A percentile compares a stretch with the other conserved stretches of the same genome.
Conservation (phyloP, 2,329 filamentous ascomycete species). For the Alternaria infectoria region DNA sequence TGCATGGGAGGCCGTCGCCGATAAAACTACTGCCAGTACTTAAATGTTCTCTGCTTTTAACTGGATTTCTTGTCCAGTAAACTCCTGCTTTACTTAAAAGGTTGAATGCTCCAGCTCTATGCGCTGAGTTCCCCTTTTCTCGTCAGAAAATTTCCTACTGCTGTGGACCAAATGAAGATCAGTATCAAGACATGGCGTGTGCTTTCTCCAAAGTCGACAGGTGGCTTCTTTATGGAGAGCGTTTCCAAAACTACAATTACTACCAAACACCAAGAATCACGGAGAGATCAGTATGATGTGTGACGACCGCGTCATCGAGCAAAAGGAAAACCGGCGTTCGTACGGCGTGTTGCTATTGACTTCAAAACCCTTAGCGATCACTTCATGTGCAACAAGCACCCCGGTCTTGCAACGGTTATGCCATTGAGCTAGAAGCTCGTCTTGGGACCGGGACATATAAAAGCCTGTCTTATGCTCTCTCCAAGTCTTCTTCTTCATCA, state of each 20-base stretch:
- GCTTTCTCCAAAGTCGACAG: too few species aligned
- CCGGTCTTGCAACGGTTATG: neutral
- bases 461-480: neutral
- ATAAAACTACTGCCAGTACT: too few species aligned
- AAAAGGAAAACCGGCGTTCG: neutral
- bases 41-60: too few species aligned
- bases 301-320: neutral
- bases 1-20: too few species aligned
- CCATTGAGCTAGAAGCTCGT: neutral
- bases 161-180: too few species aligned
- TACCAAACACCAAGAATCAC: neutral
- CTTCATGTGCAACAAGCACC: neutral
- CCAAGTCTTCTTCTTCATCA: neutral
- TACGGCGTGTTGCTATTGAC: neutral
- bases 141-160: too few species aligned
- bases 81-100: too few species aligned
- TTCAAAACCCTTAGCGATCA: neutral
- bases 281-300: too few species aligned
- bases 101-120: too few species aligned
- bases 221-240: neutral
- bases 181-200: too few species aligned
- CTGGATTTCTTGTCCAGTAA: too few species aligned
- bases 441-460: neutral
- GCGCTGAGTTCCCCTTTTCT: too few species aligned
- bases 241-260: neutral